These are phyloP conservation scores for Calonectria pseudoturangicola DNA, from an alignment of 2,329 filamentous ascomycete genomes.

Conservation along the genomic window DNA sequence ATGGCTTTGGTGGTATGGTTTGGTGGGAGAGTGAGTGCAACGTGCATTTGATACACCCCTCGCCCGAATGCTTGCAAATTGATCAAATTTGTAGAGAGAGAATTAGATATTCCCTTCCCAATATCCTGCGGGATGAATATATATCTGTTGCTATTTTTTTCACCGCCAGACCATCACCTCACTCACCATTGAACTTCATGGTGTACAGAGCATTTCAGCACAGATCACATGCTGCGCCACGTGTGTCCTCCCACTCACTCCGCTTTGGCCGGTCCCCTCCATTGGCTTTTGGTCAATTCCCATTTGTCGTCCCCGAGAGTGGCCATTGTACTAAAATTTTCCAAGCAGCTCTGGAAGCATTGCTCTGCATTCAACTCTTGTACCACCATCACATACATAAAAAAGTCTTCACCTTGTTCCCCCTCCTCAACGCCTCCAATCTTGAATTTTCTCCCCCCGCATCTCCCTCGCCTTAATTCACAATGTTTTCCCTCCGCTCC, in stretches of 20 bases:
- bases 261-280: slow-evolving; percentile 26
- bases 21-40: no score
- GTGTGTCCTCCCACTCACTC: slow-evolving; percentile 17
- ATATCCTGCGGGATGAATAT: no score
- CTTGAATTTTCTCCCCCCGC: slow-evolving; percentile 29
- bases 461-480: slow-evolving; percentile 52
- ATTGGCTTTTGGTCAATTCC: slow-evolving; percentile 27
- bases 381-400: slow-evolving; percentile 43
- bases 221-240: slow-evolving; percentile 11
- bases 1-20: no score
- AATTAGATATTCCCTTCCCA: no score
- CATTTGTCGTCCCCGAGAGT: slow-evolving; percentile 36
- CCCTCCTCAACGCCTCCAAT: background rate
- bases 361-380: slow-evolving; percentile 29
- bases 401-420: slow-evolving; percentile 27
- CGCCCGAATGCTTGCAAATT: no score
- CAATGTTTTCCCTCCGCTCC: slow-evolving; percentile 82
- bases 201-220: no score
- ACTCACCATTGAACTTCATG: no score
- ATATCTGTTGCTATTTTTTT: no score
- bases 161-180: no score
- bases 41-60: no score
- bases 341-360: slow-evolving; percentile 49
- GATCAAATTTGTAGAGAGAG: no score
- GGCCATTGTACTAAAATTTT: slow-evolving; percentile 50